Percentiles rank a stretch among this genome's conserved stretches.
Conservation (phyloP, 2,329 filamentous ascomycete genomes). For the Cladophialophora exuberans region DNA sequence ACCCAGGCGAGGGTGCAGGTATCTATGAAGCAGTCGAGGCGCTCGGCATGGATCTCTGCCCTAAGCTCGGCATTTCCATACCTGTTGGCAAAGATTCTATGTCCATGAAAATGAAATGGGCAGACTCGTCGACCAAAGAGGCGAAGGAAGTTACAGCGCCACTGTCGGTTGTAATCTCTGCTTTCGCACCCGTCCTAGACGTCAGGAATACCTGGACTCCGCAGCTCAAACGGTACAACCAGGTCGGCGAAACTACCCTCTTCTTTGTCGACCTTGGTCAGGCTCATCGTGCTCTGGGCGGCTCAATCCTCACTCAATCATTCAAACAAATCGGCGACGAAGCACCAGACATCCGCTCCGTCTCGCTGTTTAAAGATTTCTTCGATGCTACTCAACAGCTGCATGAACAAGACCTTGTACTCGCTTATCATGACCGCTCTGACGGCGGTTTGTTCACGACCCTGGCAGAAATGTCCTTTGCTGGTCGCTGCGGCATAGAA, state of each 20-base stretch:
- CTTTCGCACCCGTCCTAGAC: conserved; percentile 82
- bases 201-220: conserved; percentile 92
- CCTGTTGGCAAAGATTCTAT: conserved; percentile 98
- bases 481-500: conserved; percentile 85
- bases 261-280: conserved; percentile 89
- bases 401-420: conserved; percentile 70
- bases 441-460: conserved; percentile 92
- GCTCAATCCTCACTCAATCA: conserved; percentile 87
- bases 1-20: conserved; percentile 87
- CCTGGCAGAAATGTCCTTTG: conserved; percentile 96
- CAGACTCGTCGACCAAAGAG: conserved; percentile 66
- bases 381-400: conserved; percentile 80
- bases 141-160: conserved; percentile 88
- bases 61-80: conserved; percentile 85
- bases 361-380: conserved; percentile 81
- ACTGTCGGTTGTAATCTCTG: conserved; percentile 86
- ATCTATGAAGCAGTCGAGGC: conserved; percentile 93
- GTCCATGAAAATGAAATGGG: conserved; percentile 98
- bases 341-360: conserved; percentile 81
- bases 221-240: conserved; percentile 77
- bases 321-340: conserved; percentile 84
- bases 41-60: conserved; percentile 90
- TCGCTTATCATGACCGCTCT: conserved; percentile 93
- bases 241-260: conserved; percentile 85
- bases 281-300: conserved; percentile 80